Evolutionary conservation across 1,284 basidiomycete species (phyloP).

Genomic region (Apiotrichum gracile): DNA sequence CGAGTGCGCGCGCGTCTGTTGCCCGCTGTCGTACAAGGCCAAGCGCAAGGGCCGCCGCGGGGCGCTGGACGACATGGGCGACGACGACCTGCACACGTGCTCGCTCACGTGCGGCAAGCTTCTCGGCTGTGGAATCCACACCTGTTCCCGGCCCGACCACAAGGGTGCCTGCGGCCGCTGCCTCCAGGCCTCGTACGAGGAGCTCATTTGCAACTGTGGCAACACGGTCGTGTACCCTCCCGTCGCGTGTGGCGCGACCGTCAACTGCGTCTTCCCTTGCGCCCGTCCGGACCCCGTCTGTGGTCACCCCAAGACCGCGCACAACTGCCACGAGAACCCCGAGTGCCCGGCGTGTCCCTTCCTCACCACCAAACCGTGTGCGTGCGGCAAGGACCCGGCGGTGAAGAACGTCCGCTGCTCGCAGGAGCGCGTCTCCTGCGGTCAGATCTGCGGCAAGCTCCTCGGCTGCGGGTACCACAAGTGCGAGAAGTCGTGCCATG

Average conservation of each 20-base stretch:
- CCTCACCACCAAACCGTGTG: constrained; percentile 69
- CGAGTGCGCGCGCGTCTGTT: constrained; percentile 73
- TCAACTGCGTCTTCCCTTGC: constrained; percentile 74
- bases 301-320: constrained; percentile 69
- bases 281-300: constrained; percentile 63
- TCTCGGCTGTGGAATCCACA: constrained; percentile 68
- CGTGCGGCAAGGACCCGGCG: constrained; percentile 72
- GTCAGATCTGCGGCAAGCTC: constrained; percentile 66
- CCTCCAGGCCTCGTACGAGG: constrained; percentile 79
- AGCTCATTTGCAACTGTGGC: constrained; percentile 76
- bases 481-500: constrained; percentile 72
- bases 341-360: constrained; percentile 78
- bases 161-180: constrained; percentile 72
- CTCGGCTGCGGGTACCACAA: constrained; percentile 77
- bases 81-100: constrained; percentile 62
- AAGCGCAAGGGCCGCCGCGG: constrained; percentile 59
- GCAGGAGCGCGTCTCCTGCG: constrained; percentile 71
- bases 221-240: constrained; percentile 64
- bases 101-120: constrained; percentile 68
- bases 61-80: constrained; percentile 17
- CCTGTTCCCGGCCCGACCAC: constrained; percentile 71
- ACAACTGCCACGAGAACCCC: constrained; percentile 67
- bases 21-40: constrained; percentile 66
- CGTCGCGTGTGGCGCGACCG: constrained; percentile 59
- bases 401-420: constrained; percentile 61